Base-by-base conservation (phyloP, 495 filamentous ascomycete genomes). In the Hypoxylon cercidicola region DNA sequence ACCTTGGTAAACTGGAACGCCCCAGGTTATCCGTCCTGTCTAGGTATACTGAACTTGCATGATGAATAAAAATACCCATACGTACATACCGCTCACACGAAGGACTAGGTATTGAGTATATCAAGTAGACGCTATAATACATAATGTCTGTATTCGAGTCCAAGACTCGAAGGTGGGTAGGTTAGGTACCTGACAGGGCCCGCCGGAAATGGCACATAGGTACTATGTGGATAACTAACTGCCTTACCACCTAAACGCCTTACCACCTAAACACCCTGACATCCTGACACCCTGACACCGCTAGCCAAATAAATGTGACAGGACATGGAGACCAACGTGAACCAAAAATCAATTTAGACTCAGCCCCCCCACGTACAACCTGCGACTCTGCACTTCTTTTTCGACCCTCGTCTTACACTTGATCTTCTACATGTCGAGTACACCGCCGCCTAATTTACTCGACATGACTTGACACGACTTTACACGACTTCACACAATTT, bases 301-400 rank as follows among this genome's bases (percentile, higher is more conserved):
- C 30, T 7, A 4, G 28, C 28, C 50, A 28, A 60, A 52, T 50
- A 44, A 55, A 60, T 60, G 40, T 66, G 63, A 65, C 62, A 59
- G 55, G 62, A 59, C 40, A 64, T 59, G 43, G 55, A 28, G 44
- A 66, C 51, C 52, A 66, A 66, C 56, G 16, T 60, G 56, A 60
- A 66, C 56, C 51, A 56, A 66, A 55, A 65, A 50, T 55, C 57
- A 57, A 62, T 62, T 67, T 62, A 62, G 64, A 67, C 58, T 67
- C 64, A 62, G 53, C n/a, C 9, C 64, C 64, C 57, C 64, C 58
- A 57, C 57, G 43, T 67, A 58, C 43, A 34, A 35, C 30, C 30
- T 32, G 3, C 30, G 10, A 32, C 30, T 25, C 23, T 25, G 64
- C 57, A 44, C 63, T 55, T 34, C 15, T 46, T 58, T 58, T 62